Conservation (phyloP, 2,329 filamentous ascomycete genomes). For the Microsporum ferrugineum region DNA sequence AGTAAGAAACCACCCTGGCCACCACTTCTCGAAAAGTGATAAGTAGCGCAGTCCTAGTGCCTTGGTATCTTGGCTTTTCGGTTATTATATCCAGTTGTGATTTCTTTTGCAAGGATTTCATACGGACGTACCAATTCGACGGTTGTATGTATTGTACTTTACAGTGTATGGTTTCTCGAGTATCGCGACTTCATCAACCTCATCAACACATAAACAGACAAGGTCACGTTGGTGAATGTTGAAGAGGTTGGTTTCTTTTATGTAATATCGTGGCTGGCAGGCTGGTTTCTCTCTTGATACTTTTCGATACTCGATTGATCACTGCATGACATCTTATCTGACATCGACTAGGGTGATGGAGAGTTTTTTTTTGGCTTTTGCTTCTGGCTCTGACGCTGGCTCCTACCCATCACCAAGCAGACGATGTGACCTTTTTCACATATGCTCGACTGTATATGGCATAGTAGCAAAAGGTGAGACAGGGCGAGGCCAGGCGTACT, state of each 20-base stretch:
- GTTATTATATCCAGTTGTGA: constrained; percentile 2
- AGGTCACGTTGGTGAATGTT: background rate
- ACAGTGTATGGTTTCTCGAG: background rate
- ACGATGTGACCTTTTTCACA: background rate
- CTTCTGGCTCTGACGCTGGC: background rate
- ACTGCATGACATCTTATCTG: background rate
- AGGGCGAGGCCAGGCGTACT: background rate
- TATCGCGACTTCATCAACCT: background rate
- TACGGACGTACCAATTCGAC: background rate
- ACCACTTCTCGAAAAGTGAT: background rate
- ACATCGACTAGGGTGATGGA: background rate
- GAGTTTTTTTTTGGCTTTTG: background rate
- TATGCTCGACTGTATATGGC: no score
- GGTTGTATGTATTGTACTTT: background rate
- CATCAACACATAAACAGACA: background rate
- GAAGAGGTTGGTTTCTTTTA: background rate
- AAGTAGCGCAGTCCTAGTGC: background rate
- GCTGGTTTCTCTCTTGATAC: background rate
- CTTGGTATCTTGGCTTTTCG: constrained; percentile 3
- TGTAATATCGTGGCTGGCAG: background rate
- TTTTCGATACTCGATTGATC: background rate
- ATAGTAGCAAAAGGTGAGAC: background rate
- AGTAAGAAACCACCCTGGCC: background rate
- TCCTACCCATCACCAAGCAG: background rate
- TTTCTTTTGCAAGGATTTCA: background rate